phyloP scores from a whole-genome alignment of 2,329 filamentous ascomycete genomes.

The Epichloe scottii region DNA sequence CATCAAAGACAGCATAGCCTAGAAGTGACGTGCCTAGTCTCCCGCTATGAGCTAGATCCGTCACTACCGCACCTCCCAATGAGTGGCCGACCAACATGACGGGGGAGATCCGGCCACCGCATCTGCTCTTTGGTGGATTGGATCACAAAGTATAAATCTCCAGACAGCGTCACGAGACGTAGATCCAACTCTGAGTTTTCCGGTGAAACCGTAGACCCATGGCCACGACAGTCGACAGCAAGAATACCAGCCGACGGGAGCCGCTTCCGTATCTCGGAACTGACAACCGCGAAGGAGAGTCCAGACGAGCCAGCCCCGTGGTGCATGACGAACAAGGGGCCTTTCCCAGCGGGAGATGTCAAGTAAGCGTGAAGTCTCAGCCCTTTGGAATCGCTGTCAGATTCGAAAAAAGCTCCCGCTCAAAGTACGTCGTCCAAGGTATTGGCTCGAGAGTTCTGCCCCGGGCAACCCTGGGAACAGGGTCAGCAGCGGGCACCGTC shows the following conservation, averaged over 20 bases:
- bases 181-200: conserved; percentile 43
- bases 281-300: conserved; percentile 77
- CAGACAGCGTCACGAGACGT: conserved; percentile 56
- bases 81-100: conserved; percentile 84
- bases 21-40: conserved; percentile 56
- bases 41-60: conserved; percentile 60
- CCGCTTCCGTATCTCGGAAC: conserved; percentile 61
- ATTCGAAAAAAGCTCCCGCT: conserved; percentile 67
- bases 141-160: conserved; percentile 61
- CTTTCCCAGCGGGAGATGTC: conserved; percentile 61
- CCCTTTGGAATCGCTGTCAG: conserved; percentile 23
- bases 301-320: conserved; percentile 92
- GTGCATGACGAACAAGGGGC: conserved; percentile 83
- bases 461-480: conserved; percentile 28
- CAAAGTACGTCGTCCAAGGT: conserved; percentile 84
- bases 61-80: conserved; percentile 85
- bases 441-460: conserved; percentile 51
- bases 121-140: conserved; percentile 53
- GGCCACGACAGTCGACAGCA: conserved; percentile 73
- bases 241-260: conserved; percentile 74
- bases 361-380: conserved; percentile 77
- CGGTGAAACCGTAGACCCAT: conserved; percentile 57
- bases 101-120: conserved; percentile 62
- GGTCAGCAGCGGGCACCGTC: conserved; percentile 8
- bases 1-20: conserved; percentile 83